A percentile compares a stretch with the other conserved stretches of the same genome.
These are phyloP conservation scores for Saccharomycopsis hybrid DNA, from an alignment of 1,139 yeast species.

Conservation along the genomic window DNA sequence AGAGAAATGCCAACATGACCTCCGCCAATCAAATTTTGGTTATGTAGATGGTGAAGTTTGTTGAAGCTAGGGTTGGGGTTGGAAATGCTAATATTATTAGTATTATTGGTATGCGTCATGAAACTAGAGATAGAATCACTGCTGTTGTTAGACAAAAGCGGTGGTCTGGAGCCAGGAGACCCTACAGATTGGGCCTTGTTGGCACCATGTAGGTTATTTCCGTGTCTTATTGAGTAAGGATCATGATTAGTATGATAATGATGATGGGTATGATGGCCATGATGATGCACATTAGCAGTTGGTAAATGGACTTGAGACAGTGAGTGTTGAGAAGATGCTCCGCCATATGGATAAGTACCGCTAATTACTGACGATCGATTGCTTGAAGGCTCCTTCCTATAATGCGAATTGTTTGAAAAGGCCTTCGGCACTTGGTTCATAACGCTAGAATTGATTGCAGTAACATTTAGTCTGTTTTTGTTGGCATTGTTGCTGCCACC, in stretches of 20 bases:
- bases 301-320: conserved; percentile 7
- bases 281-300: conserved; percentile 16
- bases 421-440: not conserved
- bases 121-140: conserved; percentile 17
- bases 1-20: conserved; percentile 3
- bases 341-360: not conserved
- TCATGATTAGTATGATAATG: conserved; percentile 17
- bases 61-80: no score
- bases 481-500: not conserved
- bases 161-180: conserved; percentile 12
- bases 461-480: not conserved
- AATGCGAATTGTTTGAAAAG: not conserved
- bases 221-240: conserved; percentile 11
- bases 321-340: conserved; percentile 2
- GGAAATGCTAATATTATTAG: not conserved
- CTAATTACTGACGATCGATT: conserved; percentile 8
- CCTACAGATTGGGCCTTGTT: not conserved
- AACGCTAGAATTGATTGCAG: not conserved
- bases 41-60: no score
- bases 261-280: conserved; percentile 20
- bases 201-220: conserved; percentile 2
- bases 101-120: not conserved
- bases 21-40: conserved; percentile 6
- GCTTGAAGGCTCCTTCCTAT: not conserved
- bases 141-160: conserved; percentile 6